Base-by-base conservation (phyloP, 164 flowering plant species). In the Chimonanthus salicifolius region DNA sequence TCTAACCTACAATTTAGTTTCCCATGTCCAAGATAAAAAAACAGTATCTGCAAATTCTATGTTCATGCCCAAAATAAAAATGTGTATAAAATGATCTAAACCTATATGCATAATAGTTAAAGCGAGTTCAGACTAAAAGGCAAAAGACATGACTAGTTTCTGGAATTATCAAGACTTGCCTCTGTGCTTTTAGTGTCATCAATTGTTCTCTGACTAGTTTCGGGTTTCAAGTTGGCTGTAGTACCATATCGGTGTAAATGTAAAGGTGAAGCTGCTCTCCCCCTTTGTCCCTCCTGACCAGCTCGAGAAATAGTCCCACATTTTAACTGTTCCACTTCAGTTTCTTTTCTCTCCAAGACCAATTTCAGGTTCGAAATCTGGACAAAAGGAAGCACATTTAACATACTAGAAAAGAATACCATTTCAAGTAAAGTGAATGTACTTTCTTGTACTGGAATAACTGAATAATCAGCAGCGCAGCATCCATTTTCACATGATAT, bases 351-450 rank as follows among this genome's bases (percentile, higher is more conserved):
- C 84, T 87, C 94, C 80, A 92, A 68, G 21, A 81, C 75, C 69
- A 71, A 68, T 82, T 88, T 91, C 16, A 91, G 82, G 64, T 84
- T 85, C 20, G 93, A 87, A 67, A 91, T 83, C 98, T 92, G 68
- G 54, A 83, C 5, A 66, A 33, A 69, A 43, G 68, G 16, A 66
- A 20, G 62, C 3, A 16, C 13, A 15, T 9, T 49, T 11, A 48
- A 1, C 47, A 9, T 72, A 63, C 50, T 20, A 66, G 63, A 70
- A 44, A 46, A 6, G 43, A 60, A 65, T 16, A 3, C 5, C 60
- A 54, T 54, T 54, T 54, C 60, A 54, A 54, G 15, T n/a, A 54
- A 11, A n/a, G 16, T 11, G 16, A 54, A 54, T 33, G 16, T 10
- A 54, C 16, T 7, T 54, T 13, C 60, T 10, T 54, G 10, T 15